phyloP scores from a whole-genome alignment of 306 rosid genomes.

The Cicer judaicum region DNA sequence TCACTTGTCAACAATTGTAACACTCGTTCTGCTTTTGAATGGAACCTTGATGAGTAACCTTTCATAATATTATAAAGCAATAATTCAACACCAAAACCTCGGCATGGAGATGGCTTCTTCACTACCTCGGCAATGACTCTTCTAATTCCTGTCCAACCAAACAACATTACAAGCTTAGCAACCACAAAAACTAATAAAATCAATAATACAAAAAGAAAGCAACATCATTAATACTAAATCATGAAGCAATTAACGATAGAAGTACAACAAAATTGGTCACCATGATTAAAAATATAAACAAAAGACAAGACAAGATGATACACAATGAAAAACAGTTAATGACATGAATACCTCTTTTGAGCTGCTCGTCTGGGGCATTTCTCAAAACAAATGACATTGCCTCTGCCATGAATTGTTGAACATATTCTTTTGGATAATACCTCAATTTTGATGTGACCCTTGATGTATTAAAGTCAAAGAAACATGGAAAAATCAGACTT shows the following conservation, averaged over 20 bases:
- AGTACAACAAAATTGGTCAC: background rate
- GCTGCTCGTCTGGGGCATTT: slow-evolving; percentile 76
- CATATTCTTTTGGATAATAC: slow-evolving; percentile 75
- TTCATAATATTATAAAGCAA: slow-evolving; percentile 70
- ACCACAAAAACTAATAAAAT: slow-evolving; percentile 32
- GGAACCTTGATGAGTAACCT: slow-evolving; percentile 81
- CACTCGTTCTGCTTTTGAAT: slow-evolving; percentile 83
- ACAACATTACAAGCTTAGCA: slow-evolving; percentile 17
- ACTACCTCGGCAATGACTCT: slow-evolving; percentile 63
- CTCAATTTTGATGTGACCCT: slow-evolving; percentile 80
- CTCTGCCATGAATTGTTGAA: slow-evolving; percentile 88
- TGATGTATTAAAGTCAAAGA: slow-evolving; percentile 41
- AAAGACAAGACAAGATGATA: background rate
- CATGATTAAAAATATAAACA: slow-evolving; percentile 2
- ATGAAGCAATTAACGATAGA: background rate
- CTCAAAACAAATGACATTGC: slow-evolving; percentile 78
- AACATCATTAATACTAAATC: slow-evolving; percentile 9
- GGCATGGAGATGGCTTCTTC: slow-evolving; percentile 61
- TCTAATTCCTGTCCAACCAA: slow-evolving; percentile 48
- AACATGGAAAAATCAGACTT: slow-evolving; percentile 32
- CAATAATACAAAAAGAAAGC: background rate
- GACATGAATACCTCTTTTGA: slow-evolving; percentile 66
- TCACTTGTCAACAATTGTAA: slow-evolving; percentile 61
- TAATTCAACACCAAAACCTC: slow-evolving; percentile 65
- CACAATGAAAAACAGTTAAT: slow-evolving; percentile 12